A percentile compares a stretch with the other conserved stretches of the same genome.
Conservation (phyloP, 1,284 basidiomycete genomes). For the Athelia psychrophila region DNA sequence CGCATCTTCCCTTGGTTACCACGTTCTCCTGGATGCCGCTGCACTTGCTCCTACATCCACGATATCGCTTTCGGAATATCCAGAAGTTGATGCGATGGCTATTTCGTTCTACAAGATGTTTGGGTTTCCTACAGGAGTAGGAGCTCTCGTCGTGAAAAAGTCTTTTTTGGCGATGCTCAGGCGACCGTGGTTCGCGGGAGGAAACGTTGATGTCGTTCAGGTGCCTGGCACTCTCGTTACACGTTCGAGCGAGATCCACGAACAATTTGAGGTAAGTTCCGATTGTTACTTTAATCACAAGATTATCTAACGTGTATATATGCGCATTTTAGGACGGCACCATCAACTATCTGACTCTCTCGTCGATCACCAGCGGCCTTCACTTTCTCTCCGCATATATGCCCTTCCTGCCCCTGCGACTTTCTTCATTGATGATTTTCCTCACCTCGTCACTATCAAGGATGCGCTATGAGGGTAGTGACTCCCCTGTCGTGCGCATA, state of each 20-base stretch:
- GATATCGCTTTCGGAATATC: conserved; percentile 60
- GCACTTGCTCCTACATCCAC: conserved; percentile 72
- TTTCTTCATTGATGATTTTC: conserved; percentile 60
- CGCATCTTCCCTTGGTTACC: conserved; percentile 67
- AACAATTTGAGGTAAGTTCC: conserved; percentile 67
- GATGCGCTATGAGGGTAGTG: conserved; percentile 56
- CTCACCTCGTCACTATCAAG: conserved; percentile 51
- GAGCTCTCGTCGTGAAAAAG: conserved; percentile 74
- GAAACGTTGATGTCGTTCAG: conserved; percentile 78
- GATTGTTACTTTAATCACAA: conserved; percentile 1
- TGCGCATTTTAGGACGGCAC: conserved; percentile 66
- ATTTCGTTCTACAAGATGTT: conserved; percentile 90
- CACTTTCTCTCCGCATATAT: conserved; percentile 73
- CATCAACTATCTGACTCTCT: conserved; percentile 73
- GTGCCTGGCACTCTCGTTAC: conserved; percentile 71
- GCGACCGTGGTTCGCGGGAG: conserved; percentile 83
- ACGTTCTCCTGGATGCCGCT: conserved; percentile 74
- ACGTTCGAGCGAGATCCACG: conserved; percentile 53
- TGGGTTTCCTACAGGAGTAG: conserved; percentile 83
- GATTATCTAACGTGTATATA: conserved; percentile 1
- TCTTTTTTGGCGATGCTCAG: conserved; percentile 56
- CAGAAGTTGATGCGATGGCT: conserved; percentile 75
- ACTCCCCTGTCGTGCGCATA: conserved; percentile 57
- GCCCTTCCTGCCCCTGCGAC: conserved; percentile 70
- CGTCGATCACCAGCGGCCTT: conserved; percentile 73